Percentiles rank a stretch among this genome's conserved stretches.
Evolutionary conservation across 192 early-diverging fungal species (phyloP).

Genomic region (Entomortierella beljakovae): DNA sequence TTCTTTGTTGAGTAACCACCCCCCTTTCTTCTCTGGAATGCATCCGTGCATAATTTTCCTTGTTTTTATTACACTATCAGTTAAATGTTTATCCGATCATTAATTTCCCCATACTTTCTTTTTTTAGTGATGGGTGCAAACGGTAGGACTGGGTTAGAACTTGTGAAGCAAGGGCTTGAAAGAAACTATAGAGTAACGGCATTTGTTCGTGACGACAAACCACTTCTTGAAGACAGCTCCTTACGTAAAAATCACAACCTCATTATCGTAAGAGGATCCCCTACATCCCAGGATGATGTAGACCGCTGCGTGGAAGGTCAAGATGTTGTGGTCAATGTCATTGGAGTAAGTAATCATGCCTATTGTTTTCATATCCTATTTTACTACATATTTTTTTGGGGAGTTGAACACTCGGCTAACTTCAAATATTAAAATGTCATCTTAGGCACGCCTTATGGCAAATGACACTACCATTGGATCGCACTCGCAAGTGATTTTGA

Average conservation of each 20-base stretch:
- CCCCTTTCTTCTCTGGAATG: no score
- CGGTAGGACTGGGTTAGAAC: conserved; percentile 43
- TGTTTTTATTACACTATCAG: no score
- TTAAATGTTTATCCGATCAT: conserved; percentile 2
- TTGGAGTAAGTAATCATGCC: conserved; percentile 23
- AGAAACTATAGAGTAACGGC: conserved; percentile 52
- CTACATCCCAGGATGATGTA: conserved; percentile 42
- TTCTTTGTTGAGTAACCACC: no score
- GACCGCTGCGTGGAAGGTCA: conserved; percentile 54
- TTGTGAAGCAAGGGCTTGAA: conserved; percentile 52
- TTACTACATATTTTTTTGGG: not conserved
- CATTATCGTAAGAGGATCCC: conserved; percentile 46
- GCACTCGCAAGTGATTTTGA: conserved; percentile 45
- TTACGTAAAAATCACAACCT: conserved; percentile 55
- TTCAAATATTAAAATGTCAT: not conserved
- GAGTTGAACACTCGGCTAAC: no score
- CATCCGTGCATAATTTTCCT: no score
- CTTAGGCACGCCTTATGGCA: conserved; percentile 47
- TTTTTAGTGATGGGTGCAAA: conserved; percentile 52
- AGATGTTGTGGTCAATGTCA: conserved; percentile 56
- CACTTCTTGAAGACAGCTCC: conserved; percentile 25
- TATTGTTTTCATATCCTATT: not conserved
- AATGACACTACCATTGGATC: conserved; percentile 42
- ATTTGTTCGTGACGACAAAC: conserved; percentile 46
- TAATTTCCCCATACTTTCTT: not conserved